Conservation (phyloP, 2,329 filamentous ascomycete species). For the Lachnellula hyalina region DNA sequence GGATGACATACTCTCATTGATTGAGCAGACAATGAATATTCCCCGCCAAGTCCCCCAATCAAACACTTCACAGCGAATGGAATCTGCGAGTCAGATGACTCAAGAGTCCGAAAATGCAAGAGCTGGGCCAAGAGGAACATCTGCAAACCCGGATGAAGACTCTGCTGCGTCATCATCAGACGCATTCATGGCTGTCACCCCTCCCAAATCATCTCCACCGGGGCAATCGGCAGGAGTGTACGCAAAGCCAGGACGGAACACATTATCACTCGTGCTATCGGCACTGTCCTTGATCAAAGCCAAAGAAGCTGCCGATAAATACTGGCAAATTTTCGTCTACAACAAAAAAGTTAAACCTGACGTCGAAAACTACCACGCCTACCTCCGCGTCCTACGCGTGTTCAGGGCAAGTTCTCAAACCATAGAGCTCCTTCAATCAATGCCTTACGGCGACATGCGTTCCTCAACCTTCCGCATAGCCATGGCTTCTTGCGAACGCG, state of each 20-base stretch:
- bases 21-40: slow-evolving; percentile 79
- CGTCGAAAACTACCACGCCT: slow-evolving; percentile 60
- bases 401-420: slow-evolving; percentile 61
- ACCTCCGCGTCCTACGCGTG: slow-evolving; percentile 61
- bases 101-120: background rate
- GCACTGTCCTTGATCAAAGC: slow-evolving; percentile 56
- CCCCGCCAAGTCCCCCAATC: slow-evolving; percentile 41
- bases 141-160: background rate
- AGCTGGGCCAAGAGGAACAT: background rate
- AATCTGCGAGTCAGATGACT: slow-evolving; percentile 6
- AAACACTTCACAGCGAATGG: slow-evolving; percentile 11
- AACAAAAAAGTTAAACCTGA: slow-evolving; percentile 65
- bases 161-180: slow-evolving; percentile 2
- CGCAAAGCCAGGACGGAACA: slow-evolving; percentile 47
- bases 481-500: slow-evolving; percentile 67
- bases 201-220: slow-evolving; percentile 16
- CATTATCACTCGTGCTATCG: slow-evolving; percentile 64
- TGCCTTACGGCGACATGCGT: slow-evolving; percentile 42
- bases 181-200: background rate
- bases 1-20: slow-evolving; percentile 66
- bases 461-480: slow-evolving; percentile 63
- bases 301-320: slow-evolving; percentile 59
- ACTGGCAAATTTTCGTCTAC: slow-evolving; percentile 70
- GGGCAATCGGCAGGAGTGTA: slow-evolving; percentile 24
- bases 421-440: slow-evolving; percentile 51